These are phyloP conservation scores for Sugiyamaella qingdaonensis DNA, from an alignment of 805 yeast genomes.

Conservation along the genomic window DNA sequence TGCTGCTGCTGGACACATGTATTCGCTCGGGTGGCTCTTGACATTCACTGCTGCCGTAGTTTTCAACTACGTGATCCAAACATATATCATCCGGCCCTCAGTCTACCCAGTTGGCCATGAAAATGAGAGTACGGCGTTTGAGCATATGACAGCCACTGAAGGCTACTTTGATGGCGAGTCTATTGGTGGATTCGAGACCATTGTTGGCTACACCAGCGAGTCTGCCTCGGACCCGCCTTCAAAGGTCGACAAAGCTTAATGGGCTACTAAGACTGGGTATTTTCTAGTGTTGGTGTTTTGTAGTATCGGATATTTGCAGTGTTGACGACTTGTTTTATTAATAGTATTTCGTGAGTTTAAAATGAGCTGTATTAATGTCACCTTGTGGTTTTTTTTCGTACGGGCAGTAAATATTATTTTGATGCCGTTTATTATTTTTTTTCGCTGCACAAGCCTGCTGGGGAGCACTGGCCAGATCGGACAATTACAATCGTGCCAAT, in stretches of 20 bases:
- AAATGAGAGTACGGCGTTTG: slow-evolving; percentile 4
- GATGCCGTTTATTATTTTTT: no score
- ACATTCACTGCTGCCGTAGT: slow-evolving; percentile 10
- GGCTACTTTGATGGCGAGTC: slow-evolving; percentile 11
- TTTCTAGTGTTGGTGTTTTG: no score
- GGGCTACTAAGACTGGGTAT: no score
- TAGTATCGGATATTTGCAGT: no score
- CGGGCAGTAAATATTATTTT: no score
- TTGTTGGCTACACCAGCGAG: slow-evolving; percentile 2
- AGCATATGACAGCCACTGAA: slow-evolving; percentile 8
- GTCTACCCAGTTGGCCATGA: slow-evolving; percentile 9
- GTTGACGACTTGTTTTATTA: no score
- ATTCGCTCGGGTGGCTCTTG: slow-evolving; percentile 10
- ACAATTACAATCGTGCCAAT: no score
- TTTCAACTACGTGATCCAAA: slow-evolving; percentile 4
- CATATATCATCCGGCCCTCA: neutral
- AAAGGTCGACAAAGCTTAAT: neutral
- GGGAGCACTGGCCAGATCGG: no score
- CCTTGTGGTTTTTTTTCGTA: no score
- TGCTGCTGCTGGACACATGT: slow-evolving; percentile 8
- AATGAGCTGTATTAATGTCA: no score
- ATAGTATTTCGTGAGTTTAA: no score
- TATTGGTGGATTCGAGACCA: neutral
- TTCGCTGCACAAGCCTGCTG: no score
- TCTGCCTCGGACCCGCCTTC: neutral